Evolutionary conservation across 1,284 basidiomycete genomes (phyloP), one percentile per base, ranked within the genome.

Genomic region (Ceratobasidium sp.): DNA sequence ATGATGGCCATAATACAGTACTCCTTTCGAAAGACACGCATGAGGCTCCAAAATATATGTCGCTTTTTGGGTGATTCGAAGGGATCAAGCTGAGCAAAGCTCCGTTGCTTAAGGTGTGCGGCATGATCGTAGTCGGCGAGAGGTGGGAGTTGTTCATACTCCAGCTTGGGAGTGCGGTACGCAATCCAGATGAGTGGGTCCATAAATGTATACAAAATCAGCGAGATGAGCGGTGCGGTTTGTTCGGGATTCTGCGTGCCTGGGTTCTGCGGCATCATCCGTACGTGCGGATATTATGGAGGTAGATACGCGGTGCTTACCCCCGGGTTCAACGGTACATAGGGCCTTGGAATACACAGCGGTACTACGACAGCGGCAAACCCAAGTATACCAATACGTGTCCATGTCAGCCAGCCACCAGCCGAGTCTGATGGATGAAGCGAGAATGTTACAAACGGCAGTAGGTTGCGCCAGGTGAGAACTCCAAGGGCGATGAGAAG

Each of bases 241-340:
- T 87, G 86, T 76, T 86, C 85, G 3, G 85, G 83, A 62, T 80
- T 83, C 0, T 84, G 82, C 20, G 77, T 48, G 1, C 80, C 14
- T 52, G 77, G 62, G 46, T 59, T 54, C 77, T 80, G 46, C 20
- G 12, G 23, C 23, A 35, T 18, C 74, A 38, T 30, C 1, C 27
- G 5, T 59, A 52, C 30, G 46, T 41, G 48, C 20, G 16, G 23
- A 38, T 0, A 52, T 35, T 2, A 27, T 8, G 33, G 23, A 14
- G 35, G 48, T 20, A n/a, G 10, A 55, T 6, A 18, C 30, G 38
- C 12, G 5, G 23, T 14, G 69, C 83, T 54, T 74, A 84, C 86
- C 79, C 80, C 80, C 7, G 81, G 78, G 33, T 81, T 75, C 44
- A 80, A 35, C 3, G 80, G 81, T 16, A 68, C 54, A 55, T 78